These are phyloP conservation scores for Penicillium hordei DNA, from an alignment of 2,329 filamentous ascomycete genomes.

Conservation along the genomic window DNA sequence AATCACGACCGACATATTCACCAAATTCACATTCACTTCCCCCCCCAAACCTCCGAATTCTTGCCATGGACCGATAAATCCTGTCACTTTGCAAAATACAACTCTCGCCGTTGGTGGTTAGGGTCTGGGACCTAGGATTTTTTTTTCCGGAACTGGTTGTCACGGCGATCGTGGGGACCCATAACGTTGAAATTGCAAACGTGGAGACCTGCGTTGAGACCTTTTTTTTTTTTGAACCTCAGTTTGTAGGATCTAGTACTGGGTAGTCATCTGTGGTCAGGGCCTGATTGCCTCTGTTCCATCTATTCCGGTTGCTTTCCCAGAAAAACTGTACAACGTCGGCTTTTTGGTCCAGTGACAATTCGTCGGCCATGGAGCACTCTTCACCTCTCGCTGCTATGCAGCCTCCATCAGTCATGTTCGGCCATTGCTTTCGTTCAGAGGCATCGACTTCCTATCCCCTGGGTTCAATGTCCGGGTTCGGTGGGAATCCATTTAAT, in stretches of 20 bases:
- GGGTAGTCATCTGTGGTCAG: conserved; percentile 4
- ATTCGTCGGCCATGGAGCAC: conserved; percentile 67
- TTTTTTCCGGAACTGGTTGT: conserved; percentile 11
- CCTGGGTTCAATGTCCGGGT: conserved; percentile 51
- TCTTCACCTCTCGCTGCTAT: conserved; percentile 93
- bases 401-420: conserved; percentile 68
- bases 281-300: conserved; percentile 1
- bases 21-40: neutral
- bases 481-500: conserved; percentile 68
- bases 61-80: conserved; percentile 34
- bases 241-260: conserved; percentile 10
- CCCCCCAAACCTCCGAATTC: neutral
- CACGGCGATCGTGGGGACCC: conserved; percentile 16
- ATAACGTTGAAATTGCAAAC: conserved; percentile 16
- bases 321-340: conserved; percentile 16
- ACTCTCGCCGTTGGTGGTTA: conserved; percentile 19
- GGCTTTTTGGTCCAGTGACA: conserved; percentile 12
- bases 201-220: conserved; percentile 9
- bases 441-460: conserved; percentile 56
- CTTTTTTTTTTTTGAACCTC: conserved; percentile 7
- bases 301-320: neutral
- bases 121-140: conserved; percentile 19
- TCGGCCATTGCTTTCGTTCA: conserved; percentile 61
- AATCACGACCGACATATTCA: conserved; percentile 12
- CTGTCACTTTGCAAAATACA: conserved; percentile 19